Evolutionary conservation across 805 yeast species (phyloP).

Genomic region (Myxozyma nipponensis): DNA sequence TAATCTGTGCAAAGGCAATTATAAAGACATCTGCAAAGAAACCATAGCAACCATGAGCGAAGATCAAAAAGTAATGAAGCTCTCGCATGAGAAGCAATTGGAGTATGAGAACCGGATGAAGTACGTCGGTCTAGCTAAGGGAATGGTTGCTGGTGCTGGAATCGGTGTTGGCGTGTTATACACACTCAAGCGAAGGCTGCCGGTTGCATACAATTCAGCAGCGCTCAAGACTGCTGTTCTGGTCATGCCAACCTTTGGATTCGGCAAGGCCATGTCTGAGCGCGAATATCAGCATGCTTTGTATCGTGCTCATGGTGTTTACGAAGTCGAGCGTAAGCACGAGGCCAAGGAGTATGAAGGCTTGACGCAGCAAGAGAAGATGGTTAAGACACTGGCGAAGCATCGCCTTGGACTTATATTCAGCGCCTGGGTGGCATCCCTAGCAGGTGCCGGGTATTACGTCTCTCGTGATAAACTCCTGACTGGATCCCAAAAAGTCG

Average conservation of each 20-base stretch:
- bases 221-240: conserved; percentile 9
- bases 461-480: conserved; percentile 72
- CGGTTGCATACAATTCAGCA: conserved; percentile 9
- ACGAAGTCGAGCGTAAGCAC: conserved; percentile 5
- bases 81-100: conserved; percentile 5
- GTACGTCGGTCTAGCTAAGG: conserved; percentile 9
- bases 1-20: no score
- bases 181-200: conserved; percentile 3
- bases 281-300: conserved; percentile 13
- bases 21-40: no score
- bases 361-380: neutral
- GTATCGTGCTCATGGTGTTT: conserved; percentile 16
- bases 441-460: conserved; percentile 72
- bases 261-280: conserved; percentile 10
- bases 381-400: conserved; percentile 1
- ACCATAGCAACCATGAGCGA: no score
- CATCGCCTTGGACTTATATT: conserved; percentile 41
- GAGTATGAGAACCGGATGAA: conserved; percentile 13
- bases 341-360: neutral
- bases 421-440: conserved; percentile 73
- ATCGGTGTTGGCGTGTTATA: conserved; percentile 9
- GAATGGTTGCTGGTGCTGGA: conserved; percentile 4
- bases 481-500: conserved; percentile 74
- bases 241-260: conserved; percentile 9
- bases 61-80: conserved; percentile 6